Conservation (phyloP, 1,284 basidiomycete species). For the Cystobasidiaceae sp. region DNA sequence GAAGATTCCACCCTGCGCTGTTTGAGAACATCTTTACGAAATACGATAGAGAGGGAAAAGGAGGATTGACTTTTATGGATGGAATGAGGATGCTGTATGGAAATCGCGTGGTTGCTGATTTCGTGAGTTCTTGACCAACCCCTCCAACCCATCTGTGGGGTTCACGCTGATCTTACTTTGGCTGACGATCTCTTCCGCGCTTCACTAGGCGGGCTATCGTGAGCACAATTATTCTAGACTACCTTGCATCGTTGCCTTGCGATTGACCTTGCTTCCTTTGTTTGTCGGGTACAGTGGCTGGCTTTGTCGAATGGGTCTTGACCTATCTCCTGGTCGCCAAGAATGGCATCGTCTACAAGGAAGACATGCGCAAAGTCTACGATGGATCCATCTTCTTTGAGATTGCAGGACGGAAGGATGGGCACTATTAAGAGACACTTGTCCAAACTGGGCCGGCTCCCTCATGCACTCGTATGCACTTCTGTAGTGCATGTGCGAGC, state of each 20-base stretch:
- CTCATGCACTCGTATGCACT: too few relatives aligned
- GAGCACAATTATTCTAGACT: neutral
- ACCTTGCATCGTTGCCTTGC: neutral
- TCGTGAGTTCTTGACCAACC: too few relatives aligned
- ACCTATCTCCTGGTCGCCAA: conserved; percentile 55
- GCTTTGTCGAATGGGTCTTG: conserved; percentile 43
- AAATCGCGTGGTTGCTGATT: conserved; percentile 27
- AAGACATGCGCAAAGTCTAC: conserved; percentile 45
- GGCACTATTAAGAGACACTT: neutral
- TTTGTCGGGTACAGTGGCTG: conserved; percentile 54
- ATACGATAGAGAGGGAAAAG: conserved; percentile 37
- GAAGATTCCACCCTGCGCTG: conserved; percentile 38
- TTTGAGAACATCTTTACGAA: conserved; percentile 40
- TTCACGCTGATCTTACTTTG: neutral
- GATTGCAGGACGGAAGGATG: conserved; percentile 30
- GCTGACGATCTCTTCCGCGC: neutral
- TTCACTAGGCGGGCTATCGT: conserved; percentile 15
- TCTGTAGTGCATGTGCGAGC: too few relatives aligned
- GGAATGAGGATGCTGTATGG: conserved; percentile 35
- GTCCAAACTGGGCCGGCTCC: neutral
- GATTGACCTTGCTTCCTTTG: neutral
- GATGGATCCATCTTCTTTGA: conserved; percentile 38
- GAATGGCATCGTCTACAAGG: conserved; percentile 52
- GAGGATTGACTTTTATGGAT: conserved; percentile 39
- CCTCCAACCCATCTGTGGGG: too few relatives aligned